phyloP scores from a whole-genome alignment of 2,329 filamentous ascomycete genomes.

The Fusarium sp. region DNA sequence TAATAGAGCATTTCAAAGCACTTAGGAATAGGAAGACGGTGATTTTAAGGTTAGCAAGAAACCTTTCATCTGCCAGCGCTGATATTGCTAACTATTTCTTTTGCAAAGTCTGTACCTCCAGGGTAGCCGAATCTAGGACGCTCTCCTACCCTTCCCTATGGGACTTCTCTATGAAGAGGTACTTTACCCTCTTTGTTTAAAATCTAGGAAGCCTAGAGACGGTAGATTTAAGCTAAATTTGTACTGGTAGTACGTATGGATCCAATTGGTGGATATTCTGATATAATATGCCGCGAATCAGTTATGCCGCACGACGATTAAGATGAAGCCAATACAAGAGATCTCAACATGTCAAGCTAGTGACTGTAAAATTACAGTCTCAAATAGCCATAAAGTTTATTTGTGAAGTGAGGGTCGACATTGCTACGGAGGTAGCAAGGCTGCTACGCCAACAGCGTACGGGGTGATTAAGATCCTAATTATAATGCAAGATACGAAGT shows the following conservation, averaged over 20 bases:
- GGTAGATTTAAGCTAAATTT: neutral
- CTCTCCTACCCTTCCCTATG: too few species aligned
- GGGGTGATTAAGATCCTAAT: neutral
- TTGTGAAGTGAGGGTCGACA: neutral
- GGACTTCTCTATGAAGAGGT: too few species aligned
- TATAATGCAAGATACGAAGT: neutral
- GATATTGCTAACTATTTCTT: neutral
- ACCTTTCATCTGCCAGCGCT: neutral
- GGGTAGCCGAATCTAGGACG: neutral
- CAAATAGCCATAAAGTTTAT: neutral
- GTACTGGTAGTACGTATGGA: neutral
- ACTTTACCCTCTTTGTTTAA: too few species aligned
- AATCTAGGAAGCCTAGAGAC: neutral
- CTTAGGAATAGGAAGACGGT: neutral
- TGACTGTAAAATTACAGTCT: too few species aligned
- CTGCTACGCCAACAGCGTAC: neutral
- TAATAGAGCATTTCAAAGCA: neutral
- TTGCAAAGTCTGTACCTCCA: neutral
- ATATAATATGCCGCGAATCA: neutral
- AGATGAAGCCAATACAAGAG: too few species aligned
- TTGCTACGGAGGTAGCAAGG: neutral
- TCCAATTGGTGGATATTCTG: neutral
- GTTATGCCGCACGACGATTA: too few species aligned
- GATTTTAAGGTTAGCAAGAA: neutral
- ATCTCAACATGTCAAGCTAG: neutral